Conservation (phyloP, 2,329 filamentous ascomycete genomes). For the Capronia epimyces region DNA sequence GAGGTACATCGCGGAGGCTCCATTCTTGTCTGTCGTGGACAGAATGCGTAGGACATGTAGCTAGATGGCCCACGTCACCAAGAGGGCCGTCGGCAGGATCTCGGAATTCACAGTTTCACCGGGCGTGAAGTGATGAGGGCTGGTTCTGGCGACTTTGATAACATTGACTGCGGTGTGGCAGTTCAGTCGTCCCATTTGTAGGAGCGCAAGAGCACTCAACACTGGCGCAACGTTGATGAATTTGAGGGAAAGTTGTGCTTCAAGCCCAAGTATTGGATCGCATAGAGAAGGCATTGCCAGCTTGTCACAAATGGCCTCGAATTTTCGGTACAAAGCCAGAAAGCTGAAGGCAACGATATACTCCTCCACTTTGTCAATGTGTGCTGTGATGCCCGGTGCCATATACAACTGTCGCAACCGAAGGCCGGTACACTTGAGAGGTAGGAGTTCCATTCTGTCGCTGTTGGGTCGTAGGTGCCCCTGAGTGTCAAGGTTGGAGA, state of each 20-base stretch:
- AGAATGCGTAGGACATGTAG: conserved; percentile 11
- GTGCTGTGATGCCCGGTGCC: conserved; percentile 7
- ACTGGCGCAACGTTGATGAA: conserved; percentile 11
- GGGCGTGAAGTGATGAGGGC: background rate
- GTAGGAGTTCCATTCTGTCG: background rate
- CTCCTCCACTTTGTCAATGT: background rate
- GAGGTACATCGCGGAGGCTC: conserved; percentile 10
- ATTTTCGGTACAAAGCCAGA: background rate
- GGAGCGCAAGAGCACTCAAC: conserved; percentile 2
- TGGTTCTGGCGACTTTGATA: conserved; percentile 1
- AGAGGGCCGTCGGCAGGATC: conserved; percentile 3
- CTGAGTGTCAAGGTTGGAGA: background rate
- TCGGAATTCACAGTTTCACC: background rate
- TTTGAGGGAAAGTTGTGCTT: background rate
- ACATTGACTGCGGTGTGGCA: conserved; percentile 2
- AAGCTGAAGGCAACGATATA: conserved; percentile 1
- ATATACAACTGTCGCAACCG: background rate
- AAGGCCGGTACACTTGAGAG: background rate
- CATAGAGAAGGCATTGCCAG: background rate
- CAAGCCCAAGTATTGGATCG: background rate
- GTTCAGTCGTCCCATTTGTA: conserved; percentile 5
- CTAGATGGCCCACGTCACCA: conserved; percentile 14
- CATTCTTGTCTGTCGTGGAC: background rate
- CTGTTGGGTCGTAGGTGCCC: background rate
- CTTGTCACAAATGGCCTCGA: background rate